These are phyloP conservation scores for Lipomyces yarrowii DNA, from an alignment of 1,139 yeast species.

Conservation along the genomic window DNA sequence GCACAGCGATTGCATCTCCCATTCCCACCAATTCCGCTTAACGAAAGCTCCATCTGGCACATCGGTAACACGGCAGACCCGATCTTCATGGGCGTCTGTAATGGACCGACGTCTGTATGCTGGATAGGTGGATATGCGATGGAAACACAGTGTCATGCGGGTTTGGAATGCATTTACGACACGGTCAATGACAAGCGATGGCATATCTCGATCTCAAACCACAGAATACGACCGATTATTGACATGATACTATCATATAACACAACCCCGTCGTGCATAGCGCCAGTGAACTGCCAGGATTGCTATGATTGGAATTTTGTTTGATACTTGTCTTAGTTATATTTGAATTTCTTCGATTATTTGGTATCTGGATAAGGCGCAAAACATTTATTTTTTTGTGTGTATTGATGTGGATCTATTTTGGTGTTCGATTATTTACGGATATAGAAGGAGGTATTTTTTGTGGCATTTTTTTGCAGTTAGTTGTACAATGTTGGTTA, in stretches of 20 bases:
- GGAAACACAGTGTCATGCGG: slow-evolving; percentile 97
- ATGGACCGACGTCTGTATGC: slow-evolving; percentile 91
- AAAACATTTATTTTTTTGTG: background rate
- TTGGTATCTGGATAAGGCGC: slow-evolving; percentile 2
- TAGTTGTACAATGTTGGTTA: background rate
- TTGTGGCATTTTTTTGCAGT: background rate
- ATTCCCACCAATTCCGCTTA: slow-evolving; percentile 79
- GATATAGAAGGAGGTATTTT: background rate
- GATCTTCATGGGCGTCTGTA: slow-evolving; percentile 93
- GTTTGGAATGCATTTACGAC: slow-evolving; percentile 85
- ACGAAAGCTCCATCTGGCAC: slow-evolving; percentile 88
- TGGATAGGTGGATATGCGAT: slow-evolving; percentile 95
- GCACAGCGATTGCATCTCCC: slow-evolving; percentile 86
- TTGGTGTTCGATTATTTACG: background rate
- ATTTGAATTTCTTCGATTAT: background rate
- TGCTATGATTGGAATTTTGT: slow-evolving; percentile 89
- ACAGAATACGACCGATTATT: slow-evolving; percentile 88
- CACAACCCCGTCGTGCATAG: slow-evolving; percentile 73
- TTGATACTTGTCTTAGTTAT: background rate
- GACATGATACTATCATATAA: slow-evolving; percentile 69
- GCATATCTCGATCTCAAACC: slow-evolving; percentile 87
- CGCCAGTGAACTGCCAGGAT: slow-evolving; percentile 79
- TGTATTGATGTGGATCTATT: background rate
- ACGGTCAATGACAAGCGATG: slow-evolving; percentile 89
- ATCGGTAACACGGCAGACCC: slow-evolving; percentile 98